These are phyloP conservation scores for Tricholoma terreum DNA, from an alignment of 768 basidiomycete species.

Conservation along the genomic window DNA sequence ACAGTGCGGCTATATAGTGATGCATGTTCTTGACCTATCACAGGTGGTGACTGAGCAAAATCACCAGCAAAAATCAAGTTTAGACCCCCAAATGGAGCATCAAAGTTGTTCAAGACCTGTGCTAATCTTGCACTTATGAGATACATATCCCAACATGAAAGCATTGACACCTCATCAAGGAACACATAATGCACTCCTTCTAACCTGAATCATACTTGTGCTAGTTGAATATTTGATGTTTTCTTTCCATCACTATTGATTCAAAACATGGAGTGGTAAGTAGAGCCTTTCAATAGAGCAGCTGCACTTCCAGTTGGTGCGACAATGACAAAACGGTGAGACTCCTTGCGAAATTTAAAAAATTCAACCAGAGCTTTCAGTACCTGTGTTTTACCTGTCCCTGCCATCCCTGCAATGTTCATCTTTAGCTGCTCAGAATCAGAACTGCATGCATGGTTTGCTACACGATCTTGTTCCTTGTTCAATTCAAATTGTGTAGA, in stretches of 20 bases:
- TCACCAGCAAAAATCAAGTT: conserved; percentile 35
- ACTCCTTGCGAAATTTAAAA: conserved; percentile 17
- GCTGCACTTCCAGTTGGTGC: conserved; percentile 30
- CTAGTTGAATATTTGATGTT: neutral
- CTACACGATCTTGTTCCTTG: conserved; percentile 21
- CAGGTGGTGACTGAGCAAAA: conserved; percentile 33
- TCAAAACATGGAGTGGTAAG: conserved; percentile 32
- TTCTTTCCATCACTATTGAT: conserved; percentile 16
- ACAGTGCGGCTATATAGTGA: conserved; percentile 20
- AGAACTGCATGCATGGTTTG: conserved; percentile 12
- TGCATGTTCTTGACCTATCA: conserved; percentile 10
- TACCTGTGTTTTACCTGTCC: conserved; percentile 26
- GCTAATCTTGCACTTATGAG: conserved; percentile 22
- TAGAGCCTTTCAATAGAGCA: conserved; percentile 26
- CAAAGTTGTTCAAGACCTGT: conserved; percentile 11
- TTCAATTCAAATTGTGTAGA: conserved; percentile 21
- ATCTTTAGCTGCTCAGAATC: conserved; percentile 19
- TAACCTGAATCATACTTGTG: conserved; percentile 14
- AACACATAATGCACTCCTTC: conserved; percentile 35
- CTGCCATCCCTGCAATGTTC: conserved; percentile 21
- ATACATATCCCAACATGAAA: conserved; percentile 27
- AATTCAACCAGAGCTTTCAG: conserved; percentile 19
- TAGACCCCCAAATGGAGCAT: conserved; percentile 29
- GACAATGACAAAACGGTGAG: conserved; percentile 12
- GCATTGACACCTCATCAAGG: conserved; percentile 43